phyloP scores from a whole-genome alignment of 177 flowering plant genomes.

The Telopea speciosissima region DNA sequence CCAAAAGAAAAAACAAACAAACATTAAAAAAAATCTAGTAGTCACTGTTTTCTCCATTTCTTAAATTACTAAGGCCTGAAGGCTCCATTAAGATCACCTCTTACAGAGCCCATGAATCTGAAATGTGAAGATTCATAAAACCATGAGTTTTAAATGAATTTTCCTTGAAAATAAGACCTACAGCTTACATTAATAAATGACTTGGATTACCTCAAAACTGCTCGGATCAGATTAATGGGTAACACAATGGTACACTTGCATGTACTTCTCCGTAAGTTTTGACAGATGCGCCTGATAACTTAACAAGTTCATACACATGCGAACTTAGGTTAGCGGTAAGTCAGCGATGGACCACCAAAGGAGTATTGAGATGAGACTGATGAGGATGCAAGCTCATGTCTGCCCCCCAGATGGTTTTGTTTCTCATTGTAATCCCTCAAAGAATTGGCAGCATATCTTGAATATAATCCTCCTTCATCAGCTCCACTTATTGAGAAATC shows the following conservation, averaged over 20 bases:
- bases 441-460: constrained; percentile 23
- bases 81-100: background rate
- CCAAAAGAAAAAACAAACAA: no score
- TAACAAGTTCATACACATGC: background rate
- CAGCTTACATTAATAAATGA: background rate
- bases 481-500: constrained; percentile 7
- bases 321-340: constrained; percentile 20
- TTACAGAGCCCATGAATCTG: background rate
- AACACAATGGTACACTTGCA: background rate
- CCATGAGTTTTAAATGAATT: background rate
- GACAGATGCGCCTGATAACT: background rate
- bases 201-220: background rate
- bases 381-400: constrained; percentile 17
- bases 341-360: constrained; percentile 47
- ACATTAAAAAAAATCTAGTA: no score
- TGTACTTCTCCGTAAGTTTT: background rate
- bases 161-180: background rate
- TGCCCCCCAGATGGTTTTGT: constrained; percentile 11
- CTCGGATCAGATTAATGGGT: background rate
- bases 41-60: no score
- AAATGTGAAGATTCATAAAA: no score
- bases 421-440: constrained; percentile 24
- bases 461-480: constrained; percentile 21
- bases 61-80: background rate
- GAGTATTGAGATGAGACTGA: constrained; percentile 68